Conservation (phyloP, 1,284 basidiomycete species). For the Moesziomyces parantarcticus region DNA sequence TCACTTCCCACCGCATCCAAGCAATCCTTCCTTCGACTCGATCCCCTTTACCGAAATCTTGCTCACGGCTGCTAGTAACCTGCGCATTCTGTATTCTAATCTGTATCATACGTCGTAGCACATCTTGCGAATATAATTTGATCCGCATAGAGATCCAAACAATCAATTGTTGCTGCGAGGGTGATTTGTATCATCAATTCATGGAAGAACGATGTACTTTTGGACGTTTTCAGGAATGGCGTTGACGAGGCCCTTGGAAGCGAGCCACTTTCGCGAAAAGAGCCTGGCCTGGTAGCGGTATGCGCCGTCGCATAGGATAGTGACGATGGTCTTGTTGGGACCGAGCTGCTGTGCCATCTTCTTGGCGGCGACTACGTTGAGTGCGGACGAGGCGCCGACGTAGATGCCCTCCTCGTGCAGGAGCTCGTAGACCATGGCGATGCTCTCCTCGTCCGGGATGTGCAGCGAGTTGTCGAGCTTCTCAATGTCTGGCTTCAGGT, state of each 20-base stretch:
- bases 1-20: slow-evolving; percentile 1
- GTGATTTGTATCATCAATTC: not conserved
- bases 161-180: not conserved
- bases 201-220: slow-evolving; percentile 84
- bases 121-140: not conserved
- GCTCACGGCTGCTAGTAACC: not conserved
- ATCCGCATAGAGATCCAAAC: not conserved
- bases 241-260: slow-evolving; percentile 80
- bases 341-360: slow-evolving; percentile 88
- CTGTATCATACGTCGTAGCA: slow-evolving; percentile 13
- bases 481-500: slow-evolving; percentile 82
- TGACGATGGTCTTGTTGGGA: slow-evolving; percentile 82
- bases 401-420: slow-evolving; percentile 94
- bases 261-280: slow-evolving; percentile 94
- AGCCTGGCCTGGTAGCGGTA: slow-evolving; percentile 95
- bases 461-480: slow-evolving; percentile 84
- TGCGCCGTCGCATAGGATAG: slow-evolving; percentile 92
- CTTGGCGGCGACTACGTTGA: slow-evolving; percentile 93
- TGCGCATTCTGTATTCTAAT: slow-evolving; percentile 15
- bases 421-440: slow-evolving; percentile 92
- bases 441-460: slow-evolving; percentile 88
- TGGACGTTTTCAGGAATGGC: slow-evolving; percentile 86
- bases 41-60: not conserved
- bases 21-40: no score
- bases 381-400: slow-evolving; percentile 91